These are phyloP conservation scores for Rubia tinctorum DNA, from an alignment of 305 asterid genomes.

Conservation along the genomic window DNA sequence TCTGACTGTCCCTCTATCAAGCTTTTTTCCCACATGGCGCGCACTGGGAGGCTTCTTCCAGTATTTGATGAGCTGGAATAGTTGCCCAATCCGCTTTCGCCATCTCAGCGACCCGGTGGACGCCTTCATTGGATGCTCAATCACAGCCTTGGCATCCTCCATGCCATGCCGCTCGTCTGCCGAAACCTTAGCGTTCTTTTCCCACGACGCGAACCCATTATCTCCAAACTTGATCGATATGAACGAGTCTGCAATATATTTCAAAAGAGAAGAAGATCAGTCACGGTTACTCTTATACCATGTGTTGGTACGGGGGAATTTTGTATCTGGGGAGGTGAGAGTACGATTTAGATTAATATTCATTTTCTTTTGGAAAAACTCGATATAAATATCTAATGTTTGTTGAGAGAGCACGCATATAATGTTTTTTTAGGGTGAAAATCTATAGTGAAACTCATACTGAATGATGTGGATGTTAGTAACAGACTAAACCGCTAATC, in stretches of 20 bases:
- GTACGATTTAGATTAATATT: too few relatives aligned
- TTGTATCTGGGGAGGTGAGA: too few relatives aligned
- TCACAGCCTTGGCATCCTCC: conserved; percentile 30
- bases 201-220: conserved; percentile 79
- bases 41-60: conserved; percentile 43
- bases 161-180: conserved; percentile 24
- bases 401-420: too few relatives aligned
- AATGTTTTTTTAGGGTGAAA: too few relatives aligned
- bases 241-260: conserved; percentile 59
- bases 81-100: conserved; percentile 72
- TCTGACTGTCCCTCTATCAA: conserved; percentile 52
- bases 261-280: not conserved
- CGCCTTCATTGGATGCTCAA: conserved; percentile 45
- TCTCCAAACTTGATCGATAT: conserved; percentile 89
- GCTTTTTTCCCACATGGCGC: conserved; percentile 57
- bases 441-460: too few relatives aligned
- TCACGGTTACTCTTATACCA: too few relatives aligned
- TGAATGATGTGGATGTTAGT: too few relatives aligned
- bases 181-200: conserved; percentile 48
- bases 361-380: too few relatives aligned
- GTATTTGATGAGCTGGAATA: conserved; percentile 60
- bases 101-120: conserved; percentile 41
- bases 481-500: too few relatives aligned
- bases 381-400: too few relatives aligned
- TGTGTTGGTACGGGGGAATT: too few relatives aligned